Conservation (phyloP, 1,284 basidiomycete species). For the Austroboletus novae-zelandiae region DNA sequence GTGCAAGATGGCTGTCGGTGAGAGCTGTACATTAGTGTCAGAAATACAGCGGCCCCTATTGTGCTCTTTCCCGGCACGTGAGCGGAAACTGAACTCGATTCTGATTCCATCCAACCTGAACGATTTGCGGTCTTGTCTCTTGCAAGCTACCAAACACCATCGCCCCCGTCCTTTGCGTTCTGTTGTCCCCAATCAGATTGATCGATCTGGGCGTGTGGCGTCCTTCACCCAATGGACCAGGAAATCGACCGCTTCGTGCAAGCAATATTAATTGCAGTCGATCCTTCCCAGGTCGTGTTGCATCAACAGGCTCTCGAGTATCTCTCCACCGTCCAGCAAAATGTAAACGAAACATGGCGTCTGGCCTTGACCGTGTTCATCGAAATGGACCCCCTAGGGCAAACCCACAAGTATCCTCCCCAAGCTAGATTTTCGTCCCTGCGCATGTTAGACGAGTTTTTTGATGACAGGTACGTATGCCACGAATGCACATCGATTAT, state of each 20-base stretch:
- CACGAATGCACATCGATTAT: not conserved
- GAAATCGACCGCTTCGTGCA: conserved; percentile 76
- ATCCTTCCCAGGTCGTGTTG: conserved; percentile 65
- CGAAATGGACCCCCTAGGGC: conserved; percentile 54
- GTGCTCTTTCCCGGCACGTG: conserved; percentile 22
- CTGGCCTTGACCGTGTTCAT: conserved; percentile 74
- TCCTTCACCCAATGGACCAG: conserved; percentile 53
- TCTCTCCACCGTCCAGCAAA: conserved; percentile 74
- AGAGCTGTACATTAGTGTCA: conserved; percentile 21
- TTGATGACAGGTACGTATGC: conserved; percentile 67
- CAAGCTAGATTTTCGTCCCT: conserved; percentile 85
- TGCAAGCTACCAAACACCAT: conserved; percentile 1
- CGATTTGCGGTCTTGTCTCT: not conserved
- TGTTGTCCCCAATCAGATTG: conserved; percentile 1
- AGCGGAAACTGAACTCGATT: conserved; percentile 14
- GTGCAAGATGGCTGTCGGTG: conserved; percentile 21
- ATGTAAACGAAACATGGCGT: conserved; percentile 74
- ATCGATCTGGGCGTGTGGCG: conserved; percentile 19
- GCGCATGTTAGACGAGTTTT: conserved; percentile 81
- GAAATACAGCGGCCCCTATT: conserved; percentile 20
- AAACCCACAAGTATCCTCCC: conserved; percentile 58
- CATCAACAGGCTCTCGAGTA: conserved; percentile 83
- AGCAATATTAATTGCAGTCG: conserved; percentile 81
- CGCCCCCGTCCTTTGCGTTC: not conserved
- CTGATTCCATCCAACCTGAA: conserved; percentile 7